Evolutionary conservation across 768 basidiomycete species (phyloP), one percentile per base, ranked within the genome.

Genomic region (Chalciporus chontae): DNA sequence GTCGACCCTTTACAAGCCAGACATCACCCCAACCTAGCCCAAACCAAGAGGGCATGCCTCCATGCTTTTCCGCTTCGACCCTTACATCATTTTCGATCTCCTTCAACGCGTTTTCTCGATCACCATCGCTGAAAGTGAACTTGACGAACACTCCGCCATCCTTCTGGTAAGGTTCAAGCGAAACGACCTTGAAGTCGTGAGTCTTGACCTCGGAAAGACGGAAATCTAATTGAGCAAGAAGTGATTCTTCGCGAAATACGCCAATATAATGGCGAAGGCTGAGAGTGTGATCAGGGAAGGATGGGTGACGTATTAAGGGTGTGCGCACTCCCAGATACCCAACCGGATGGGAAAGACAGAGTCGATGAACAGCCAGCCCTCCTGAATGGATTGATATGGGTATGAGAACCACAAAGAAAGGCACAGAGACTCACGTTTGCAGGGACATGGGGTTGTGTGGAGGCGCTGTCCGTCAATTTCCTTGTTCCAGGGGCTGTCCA

Each of bases 121-220:
- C 70, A 26, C 53, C 57, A 3, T 73, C 66, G 26, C 56, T 67
- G 59, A 85, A 94, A 18, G 73, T 68, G 64, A 93, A 91, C 27
- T 75, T 75, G 32, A 93, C 84, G 62, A 91, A 93, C 14, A 90
- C 84, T 5, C 93, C 93, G 3, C 92, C 92, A 53, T 94, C 91
- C 59, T 94, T 94, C 45, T 69, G 67, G 53, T 82, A 76, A 7
- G 83, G 82, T 45, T 89, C 75, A 5, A 91, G 59, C 19, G 78
- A 76, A 4, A 84, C 60, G n/a, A 90, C 68, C 26, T 72, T 69
- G 61, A 93, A 89, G 31, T 71, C 73, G 55, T 83, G 78, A 0
- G 74, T 59, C 26, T 77, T 75, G 36, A 89, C 73, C 7, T 67
- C 55, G 11, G 77, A 71, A 8, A 93, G 71, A 29, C 81, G 73